Evolutionary conservation across 805 yeast species (phyloP).

Genomic region (Wickerhamiella cacticola): DNA sequence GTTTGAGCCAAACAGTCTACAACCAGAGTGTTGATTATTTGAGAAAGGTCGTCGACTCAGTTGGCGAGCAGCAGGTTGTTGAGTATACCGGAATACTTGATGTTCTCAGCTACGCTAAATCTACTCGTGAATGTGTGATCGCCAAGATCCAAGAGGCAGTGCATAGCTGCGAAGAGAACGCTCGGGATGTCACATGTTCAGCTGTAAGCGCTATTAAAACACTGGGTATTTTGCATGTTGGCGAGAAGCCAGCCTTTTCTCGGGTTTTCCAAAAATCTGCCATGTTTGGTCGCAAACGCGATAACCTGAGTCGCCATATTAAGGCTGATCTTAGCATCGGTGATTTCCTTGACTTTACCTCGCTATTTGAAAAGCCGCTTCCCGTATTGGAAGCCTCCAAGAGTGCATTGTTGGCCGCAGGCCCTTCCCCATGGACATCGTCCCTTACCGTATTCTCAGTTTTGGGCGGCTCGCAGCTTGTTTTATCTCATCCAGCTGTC

Average conservation of each 20-base stretch:
- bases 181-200: constrained; percentile 46
- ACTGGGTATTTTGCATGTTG: constrained; percentile 53
- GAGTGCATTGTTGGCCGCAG: constrained; percentile 16
- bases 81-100: constrained; percentile 51
- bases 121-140: constrained; percentile 57
- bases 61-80: constrained; percentile 43
- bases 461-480: constrained; percentile 17
- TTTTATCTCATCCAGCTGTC: constrained; percentile 14
- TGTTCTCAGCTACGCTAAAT: constrained; percentile 54
- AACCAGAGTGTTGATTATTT: constrained; percentile 46
- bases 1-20: constrained; percentile 45
- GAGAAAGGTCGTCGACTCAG: constrained; percentile 37
- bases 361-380: constrained; percentile 25
- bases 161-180: constrained; percentile 50
- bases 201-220: constrained; percentile 51
- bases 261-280: constrained; percentile 45
- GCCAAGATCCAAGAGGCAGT: constrained; percentile 56
- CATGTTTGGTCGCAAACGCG: constrained; percentile 73
- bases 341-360: constrained; percentile 74
- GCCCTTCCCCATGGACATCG: constrained; percentile 17
- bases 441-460: constrained; percentile 20
- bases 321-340: constrained; percentile 46
- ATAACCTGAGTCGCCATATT: constrained; percentile 46
- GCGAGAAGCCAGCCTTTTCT: constrained; percentile 40
- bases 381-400: constrained; percentile 19